A percentile compares a stretch with the other conserved stretches of the same genome.
phyloP scores from a whole-genome alignment of 345 rosid species.

The Hypericum androsaemum region DNA sequence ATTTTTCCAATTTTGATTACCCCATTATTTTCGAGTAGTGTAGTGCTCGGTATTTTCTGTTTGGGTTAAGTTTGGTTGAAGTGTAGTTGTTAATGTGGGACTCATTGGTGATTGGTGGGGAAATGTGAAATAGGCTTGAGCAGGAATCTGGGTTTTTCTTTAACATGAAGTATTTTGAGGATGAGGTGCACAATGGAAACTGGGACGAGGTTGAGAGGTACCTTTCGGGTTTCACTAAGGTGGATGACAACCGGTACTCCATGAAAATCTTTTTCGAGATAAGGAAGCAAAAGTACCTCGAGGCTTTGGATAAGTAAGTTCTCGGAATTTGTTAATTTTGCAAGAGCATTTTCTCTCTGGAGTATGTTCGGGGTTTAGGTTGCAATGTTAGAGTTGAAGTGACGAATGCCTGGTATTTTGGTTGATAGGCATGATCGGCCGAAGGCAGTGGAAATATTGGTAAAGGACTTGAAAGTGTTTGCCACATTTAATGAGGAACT shows the following conservation, averaged over 20 bases:
- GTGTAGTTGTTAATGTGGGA: slow-evolving; percentile 3
- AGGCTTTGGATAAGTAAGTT: slow-evolving; percentile 91
- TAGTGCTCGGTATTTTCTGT: background rate
- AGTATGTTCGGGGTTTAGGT: background rate
- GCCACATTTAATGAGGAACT: slow-evolving; percentile 93
- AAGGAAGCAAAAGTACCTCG: slow-evolving; percentile 97
- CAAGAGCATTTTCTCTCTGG: background rate
- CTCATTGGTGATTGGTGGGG: slow-evolving; percentile 16
- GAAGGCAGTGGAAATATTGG: slow-evolving; percentile 88
- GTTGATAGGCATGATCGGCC: slow-evolving; percentile 76
- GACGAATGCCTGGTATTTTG: background rate
- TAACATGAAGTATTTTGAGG: slow-evolving; percentile 97
- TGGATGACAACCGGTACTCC: slow-evolving; percentile 92
- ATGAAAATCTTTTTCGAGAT: slow-evolving; percentile 99
- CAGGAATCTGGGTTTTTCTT: slow-evolving; percentile 99
- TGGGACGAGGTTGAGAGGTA: slow-evolving; percentile 99
- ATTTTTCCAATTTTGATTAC: background rate
- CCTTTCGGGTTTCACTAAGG: slow-evolving; percentile 96
- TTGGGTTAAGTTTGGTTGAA: background rate
- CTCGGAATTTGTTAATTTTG: background rate
- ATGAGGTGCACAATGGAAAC: slow-evolving; percentile 89
- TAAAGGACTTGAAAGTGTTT: slow-evolving; percentile 93
- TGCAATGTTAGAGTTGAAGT: background rate
- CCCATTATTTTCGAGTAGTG: background rate
- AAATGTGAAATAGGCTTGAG: slow-evolving; percentile 59